phyloP scores from a whole-genome alignment of 2,329 filamentous ascomycete species.

The Hypoxylon sp. region DNA sequence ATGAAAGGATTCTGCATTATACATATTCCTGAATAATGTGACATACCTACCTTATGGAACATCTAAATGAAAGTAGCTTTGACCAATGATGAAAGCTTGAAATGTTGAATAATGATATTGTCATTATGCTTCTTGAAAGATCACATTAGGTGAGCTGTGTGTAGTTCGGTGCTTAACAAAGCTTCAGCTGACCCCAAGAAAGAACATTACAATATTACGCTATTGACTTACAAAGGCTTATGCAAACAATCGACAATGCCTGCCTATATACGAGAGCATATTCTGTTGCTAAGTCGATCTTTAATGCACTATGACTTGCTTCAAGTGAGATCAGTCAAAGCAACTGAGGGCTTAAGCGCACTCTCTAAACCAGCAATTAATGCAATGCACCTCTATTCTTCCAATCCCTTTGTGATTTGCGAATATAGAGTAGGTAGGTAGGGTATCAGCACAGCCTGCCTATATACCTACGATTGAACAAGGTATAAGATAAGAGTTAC shows the following conservation, averaged over 20 bases:
- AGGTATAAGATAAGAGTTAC: conserved; percentile 15
- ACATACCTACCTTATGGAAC: not conserved
- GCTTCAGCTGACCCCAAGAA: not conserved
- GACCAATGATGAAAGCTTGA: not conserved
- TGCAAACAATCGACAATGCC: conserved; percentile 2
- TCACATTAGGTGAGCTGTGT: not conserved
- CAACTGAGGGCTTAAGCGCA: not conserved
- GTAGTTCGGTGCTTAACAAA: not conserved
- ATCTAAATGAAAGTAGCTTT: not conserved
- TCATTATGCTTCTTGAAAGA: conserved; percentile 4
- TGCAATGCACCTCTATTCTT: conserved; percentile 9
- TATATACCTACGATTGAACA: not conserved
- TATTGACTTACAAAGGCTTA: not conserved
- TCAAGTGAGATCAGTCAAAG: conserved; percentile 1
- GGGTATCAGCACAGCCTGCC: conserved; percentile 7
- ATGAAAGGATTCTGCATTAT: not conserved
- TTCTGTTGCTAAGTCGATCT: conserved; percentile 9
- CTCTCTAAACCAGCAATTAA: conserved; percentile 2
- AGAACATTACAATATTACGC: too few species aligned
- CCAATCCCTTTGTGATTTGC: not conserved
- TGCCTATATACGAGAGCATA: not conserved
- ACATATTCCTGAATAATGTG: not conserved
- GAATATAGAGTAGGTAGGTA: conserved; percentile 12
- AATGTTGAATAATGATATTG: not conserved
- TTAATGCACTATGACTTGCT: conserved; percentile 8